phyloP scores from a whole-genome alignment of 495 filamentous ascomycete genomes.

The Penicillium malachiteum region DNA sequence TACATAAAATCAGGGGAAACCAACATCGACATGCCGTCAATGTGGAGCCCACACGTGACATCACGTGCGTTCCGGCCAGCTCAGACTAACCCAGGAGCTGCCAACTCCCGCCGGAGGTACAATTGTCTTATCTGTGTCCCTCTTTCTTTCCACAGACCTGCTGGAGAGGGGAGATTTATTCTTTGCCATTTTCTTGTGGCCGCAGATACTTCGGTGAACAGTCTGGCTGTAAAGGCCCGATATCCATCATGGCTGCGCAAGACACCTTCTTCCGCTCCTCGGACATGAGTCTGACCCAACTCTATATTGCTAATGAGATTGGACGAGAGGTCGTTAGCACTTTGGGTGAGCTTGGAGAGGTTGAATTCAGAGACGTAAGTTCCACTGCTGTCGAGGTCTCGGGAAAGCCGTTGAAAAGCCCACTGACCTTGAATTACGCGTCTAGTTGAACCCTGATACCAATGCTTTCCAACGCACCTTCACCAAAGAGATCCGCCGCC shows the following conservation, averaged over 20 bases:
- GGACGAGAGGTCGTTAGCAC: conserved; percentile 96
- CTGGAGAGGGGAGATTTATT: neutral
- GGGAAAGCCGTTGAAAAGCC: neutral
- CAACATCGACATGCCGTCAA: neutral
- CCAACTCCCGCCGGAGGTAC: conserved; percentile 2
- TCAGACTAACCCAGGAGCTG: conserved; percentile 16
- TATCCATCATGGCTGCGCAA: conserved; percentile 51
- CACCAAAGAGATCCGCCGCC: conserved; percentile 91
- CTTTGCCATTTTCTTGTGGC: conserved; percentile 5
- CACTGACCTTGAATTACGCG: conserved; percentile 15
- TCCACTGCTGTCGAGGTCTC: neutral
- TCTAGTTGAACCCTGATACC: conserved; percentile 83
- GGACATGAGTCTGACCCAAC: conserved; percentile 99
- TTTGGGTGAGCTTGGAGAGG: conserved; percentile 88
- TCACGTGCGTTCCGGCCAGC: conserved; percentile 27
- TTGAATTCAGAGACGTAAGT: conserved; percentile 96
- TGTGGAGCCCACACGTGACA: conserved; percentile 10
- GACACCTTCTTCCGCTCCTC: conserved; percentile 99
- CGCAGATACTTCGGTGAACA: conserved; percentile 24
- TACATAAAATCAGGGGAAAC: too few relatives aligned
- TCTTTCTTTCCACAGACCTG: conserved; percentile 13
- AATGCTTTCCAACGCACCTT: conserved; percentile 96
- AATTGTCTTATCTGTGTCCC: conserved; percentile 14
- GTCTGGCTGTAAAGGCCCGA: conserved; percentile 28
- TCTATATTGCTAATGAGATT: conserved; percentile 98